phyloP scores from a whole-genome alignment of 2,329 filamentous ascomycete species.

The Penicillium janthinellum region DNA sequence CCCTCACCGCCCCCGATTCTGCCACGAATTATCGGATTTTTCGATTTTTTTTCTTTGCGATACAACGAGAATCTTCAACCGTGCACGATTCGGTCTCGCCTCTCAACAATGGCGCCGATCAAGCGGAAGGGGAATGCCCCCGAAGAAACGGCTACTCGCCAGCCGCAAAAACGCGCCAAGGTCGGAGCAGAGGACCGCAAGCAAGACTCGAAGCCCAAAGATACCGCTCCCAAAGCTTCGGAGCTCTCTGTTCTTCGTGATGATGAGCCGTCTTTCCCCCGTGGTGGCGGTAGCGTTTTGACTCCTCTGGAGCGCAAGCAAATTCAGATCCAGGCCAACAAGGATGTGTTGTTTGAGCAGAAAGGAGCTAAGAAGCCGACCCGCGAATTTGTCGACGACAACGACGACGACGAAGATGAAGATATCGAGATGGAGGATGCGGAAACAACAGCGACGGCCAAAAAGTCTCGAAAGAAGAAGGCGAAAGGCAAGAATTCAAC shows the following conservation, averaged over 20 bases:
- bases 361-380: slow-evolving; percentile 58
- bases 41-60: slow-evolving; percentile 31
- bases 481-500: slow-evolving; percentile 54
- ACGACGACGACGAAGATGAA: slow-evolving; percentile 60
- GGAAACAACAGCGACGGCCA: slow-evolving; percentile 39
- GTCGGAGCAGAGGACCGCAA: slow-evolving; percentile 40
- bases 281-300: slow-evolving; percentile 86
- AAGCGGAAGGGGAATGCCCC: slow-evolving; percentile 49
- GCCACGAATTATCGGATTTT: slow-evolving; percentile 27
- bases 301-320: slow-evolving; percentile 95
- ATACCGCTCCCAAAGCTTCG: slow-evolving; percentile 34
- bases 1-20: slow-evolving; percentile 22
- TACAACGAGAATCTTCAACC: slow-evolving; percentile 30
- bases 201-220: slow-evolving; percentile 37
- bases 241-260: slow-evolving; percentile 58
- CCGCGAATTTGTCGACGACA: slow-evolving; percentile 57
- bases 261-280: slow-evolving; percentile 87
- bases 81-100: slow-evolving; percentile 28
- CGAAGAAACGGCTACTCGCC: slow-evolving; percentile 38
- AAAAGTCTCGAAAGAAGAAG: slow-evolving; percentile 44
- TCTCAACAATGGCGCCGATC: slow-evolving; percentile 45
- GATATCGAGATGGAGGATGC: slow-evolving; percentile 52
- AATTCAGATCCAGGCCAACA: slow-evolving; percentile 89
- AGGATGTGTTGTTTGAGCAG: slow-evolving; percentile 89
- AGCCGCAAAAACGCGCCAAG: slow-evolving; percentile 45